Conservation (phyloP, 192 early-diverging fungal species). For the Lobulomyces angularis region DNA sequence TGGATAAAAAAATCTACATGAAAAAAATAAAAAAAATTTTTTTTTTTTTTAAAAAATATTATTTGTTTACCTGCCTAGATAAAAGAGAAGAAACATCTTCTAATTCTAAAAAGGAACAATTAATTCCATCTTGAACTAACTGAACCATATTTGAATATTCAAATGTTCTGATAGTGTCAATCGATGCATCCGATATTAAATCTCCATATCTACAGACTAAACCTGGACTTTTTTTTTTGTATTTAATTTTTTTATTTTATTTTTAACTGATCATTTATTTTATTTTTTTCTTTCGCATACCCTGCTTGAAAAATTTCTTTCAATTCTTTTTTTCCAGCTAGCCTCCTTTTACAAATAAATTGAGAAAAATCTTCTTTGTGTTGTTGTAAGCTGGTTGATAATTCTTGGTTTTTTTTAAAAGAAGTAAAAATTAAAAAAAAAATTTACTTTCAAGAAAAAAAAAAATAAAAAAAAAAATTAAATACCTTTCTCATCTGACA, state of each 20-base stretch:
- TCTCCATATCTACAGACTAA: conserved; percentile 39
- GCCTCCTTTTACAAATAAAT: conserved; percentile 40
- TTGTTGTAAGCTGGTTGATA: conserved; percentile 23
- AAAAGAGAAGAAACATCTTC: conserved; percentile 34
- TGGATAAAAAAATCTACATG: neutral
- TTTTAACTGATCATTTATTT: too few relatives aligned
- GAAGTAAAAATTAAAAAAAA: neutral
- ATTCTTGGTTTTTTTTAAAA: conserved; percentile 24
- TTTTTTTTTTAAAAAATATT: too few relatives aligned
- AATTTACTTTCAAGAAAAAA: neutral
- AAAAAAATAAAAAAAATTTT: neutral
- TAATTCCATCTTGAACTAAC: conserved; percentile 28
- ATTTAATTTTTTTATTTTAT: too few relatives aligned
- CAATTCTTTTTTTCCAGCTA: conserved; percentile 25
- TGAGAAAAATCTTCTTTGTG: conserved; percentile 43
- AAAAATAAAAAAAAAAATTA: neutral
- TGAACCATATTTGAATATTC: conserved; percentile 26
- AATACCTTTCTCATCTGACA: conserved; percentile 41
- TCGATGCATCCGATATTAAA: conserved; percentile 21
- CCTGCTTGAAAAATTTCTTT: conserved; percentile 33
- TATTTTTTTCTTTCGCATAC: too few relatives aligned
- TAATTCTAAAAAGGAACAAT: conserved; percentile 12
- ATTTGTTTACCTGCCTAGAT: conserved; percentile 23
- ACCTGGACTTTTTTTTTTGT: conserved; percentile 20
- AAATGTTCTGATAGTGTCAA: conserved; percentile 29